Percentiles rank a stretch among this genome's conserved stretches.
These are phyloP conservation scores for Trichoderma atroviride DNA, from an alignment of 2,329 filamentous ascomycete genomes.

Conservation along the genomic window DNA sequence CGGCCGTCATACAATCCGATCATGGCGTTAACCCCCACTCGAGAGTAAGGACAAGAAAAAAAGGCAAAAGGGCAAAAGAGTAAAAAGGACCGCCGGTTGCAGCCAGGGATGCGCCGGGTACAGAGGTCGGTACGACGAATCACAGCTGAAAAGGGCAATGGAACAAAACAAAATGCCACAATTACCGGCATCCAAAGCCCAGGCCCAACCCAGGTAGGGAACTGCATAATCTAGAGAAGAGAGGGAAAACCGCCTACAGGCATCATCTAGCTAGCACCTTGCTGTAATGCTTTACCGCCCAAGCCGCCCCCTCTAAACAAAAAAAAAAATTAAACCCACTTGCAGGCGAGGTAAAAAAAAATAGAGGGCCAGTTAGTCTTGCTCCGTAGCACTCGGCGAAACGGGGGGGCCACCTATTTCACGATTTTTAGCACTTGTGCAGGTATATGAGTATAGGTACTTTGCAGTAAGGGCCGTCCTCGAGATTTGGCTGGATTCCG, in stretches of 20 bases:
- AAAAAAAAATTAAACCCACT: not conserved
- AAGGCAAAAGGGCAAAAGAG: not conserved
- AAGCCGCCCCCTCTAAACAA: constrained; percentile 6
- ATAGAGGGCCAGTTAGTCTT: not conserved
- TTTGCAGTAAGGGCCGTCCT: not conserved
- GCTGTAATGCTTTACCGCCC: constrained; percentile 14
- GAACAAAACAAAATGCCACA: not conserved
- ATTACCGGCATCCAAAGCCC: not conserved
- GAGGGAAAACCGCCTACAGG: not conserved
- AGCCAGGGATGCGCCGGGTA: not conserved
- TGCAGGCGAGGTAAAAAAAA: not conserved
- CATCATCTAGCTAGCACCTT: not conserved
- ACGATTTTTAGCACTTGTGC: not conserved
- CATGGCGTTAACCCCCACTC: constrained; percentile 2
- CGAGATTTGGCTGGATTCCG: not conserved
- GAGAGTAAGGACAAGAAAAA: not conserved
- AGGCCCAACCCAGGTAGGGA: not conserved
- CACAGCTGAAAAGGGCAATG: not conserved
- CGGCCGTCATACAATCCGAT: not conserved
- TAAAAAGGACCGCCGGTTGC: not conserved
- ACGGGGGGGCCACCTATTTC: not conserved
- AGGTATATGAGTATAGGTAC: not conserved
- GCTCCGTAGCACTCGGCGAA: constrained; percentile 8
- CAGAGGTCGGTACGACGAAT: not conserved
- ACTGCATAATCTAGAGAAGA: not conserved